Conservation (phyloP, 2,329 filamentous ascomycete species). For the Talaromyces atroroseus region DNA sequence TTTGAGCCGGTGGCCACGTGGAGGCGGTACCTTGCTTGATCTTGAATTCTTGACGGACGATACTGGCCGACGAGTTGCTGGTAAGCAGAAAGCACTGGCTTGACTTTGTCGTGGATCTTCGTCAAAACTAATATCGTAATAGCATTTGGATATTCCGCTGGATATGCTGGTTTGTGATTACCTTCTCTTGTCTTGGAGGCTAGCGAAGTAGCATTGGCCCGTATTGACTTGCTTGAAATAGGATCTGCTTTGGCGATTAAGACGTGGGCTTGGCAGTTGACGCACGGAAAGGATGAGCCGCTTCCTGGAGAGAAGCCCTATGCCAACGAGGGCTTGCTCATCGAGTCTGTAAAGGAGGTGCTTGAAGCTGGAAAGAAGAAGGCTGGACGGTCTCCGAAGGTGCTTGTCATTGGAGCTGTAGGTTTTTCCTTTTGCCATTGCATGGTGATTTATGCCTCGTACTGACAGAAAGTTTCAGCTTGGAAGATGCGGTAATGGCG, state of each 20-base stretch:
- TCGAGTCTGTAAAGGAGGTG: slow-evolving; percentile 66
- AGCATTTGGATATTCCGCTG: slow-evolving; percentile 60
- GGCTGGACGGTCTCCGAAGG: slow-evolving; percentile 61
- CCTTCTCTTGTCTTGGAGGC: background rate
- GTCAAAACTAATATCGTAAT: background rate
- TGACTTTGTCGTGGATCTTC: background rate
- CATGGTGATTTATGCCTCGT: background rate
- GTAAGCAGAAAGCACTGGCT: slow-evolving; percentile 18
- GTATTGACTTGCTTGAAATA: slow-evolving; percentile 15
- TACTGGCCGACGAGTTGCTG: slow-evolving; percentile 53
- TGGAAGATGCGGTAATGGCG: slow-evolving; percentile 72
- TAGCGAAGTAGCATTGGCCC: background rate
- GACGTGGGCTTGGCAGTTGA: slow-evolving; percentile 78
- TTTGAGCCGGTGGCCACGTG: slow-evolving; percentile 71
- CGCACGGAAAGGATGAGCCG: slow-evolving; percentile 59
- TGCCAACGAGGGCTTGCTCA: slow-evolving; percentile 67
- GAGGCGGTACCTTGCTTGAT: slow-evolving; percentile 72
- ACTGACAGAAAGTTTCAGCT: slow-evolving; percentile 23
- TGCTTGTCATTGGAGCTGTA: slow-evolving; percentile 75
- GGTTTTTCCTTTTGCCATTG: slow-evolving; percentile 21
- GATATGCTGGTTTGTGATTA: slow-evolving; percentile 54
- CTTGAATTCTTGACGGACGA: slow-evolving; percentile 80
- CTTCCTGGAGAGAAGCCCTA: slow-evolving; percentile 56
- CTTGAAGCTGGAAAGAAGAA: slow-evolving; percentile 63
- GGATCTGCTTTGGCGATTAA: slow-evolving; percentile 68